Percentiles rank a stretch among this genome's conserved stretches.
These are phyloP conservation scores for Ophiostoma perfectum DNA, from an alignment of 2,329 filamentous ascomycete species.

Conservation along the genomic window DNA sequence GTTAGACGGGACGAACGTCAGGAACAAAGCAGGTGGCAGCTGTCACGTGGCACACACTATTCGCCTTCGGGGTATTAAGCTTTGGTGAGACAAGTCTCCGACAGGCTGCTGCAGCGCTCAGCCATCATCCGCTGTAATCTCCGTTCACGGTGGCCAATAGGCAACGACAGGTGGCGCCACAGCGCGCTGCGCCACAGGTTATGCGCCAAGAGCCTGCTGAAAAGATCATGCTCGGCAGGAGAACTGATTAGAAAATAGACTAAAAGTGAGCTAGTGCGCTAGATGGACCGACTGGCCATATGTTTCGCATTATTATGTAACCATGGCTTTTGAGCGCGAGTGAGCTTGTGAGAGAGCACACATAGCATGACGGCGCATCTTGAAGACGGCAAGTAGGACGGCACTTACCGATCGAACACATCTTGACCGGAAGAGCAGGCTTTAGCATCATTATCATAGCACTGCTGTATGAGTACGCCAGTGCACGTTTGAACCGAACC, in stretches of 20 bases:
- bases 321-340: not conserved
- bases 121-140: not conserved
- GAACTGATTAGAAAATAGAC: not conserved
- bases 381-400: not conserved
- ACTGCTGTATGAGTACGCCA: not conserved
- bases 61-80: not conserved
- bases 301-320: not conserved
- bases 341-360: not conserved
- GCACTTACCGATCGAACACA: not conserved
- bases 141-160: not conserved
- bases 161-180: not conserved
- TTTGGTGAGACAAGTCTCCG: not conserved
- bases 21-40: not conserved
- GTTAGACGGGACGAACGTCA: not conserved
- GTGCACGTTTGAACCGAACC: too few species aligned
- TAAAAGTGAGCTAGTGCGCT: not conserved
- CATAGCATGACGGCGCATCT: not conserved
- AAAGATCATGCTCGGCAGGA: not conserved
- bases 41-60: not conserved
- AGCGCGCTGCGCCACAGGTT: not conserved
- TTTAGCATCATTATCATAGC: not conserved
- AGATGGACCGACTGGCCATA: not conserved
- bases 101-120: not conserved
- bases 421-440: not conserved
- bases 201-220: not conserved